These are phyloP conservation scores for Citrus australasica DNA, from an alignment of 345 rosid species.

Conservation along the genomic window DNA sequence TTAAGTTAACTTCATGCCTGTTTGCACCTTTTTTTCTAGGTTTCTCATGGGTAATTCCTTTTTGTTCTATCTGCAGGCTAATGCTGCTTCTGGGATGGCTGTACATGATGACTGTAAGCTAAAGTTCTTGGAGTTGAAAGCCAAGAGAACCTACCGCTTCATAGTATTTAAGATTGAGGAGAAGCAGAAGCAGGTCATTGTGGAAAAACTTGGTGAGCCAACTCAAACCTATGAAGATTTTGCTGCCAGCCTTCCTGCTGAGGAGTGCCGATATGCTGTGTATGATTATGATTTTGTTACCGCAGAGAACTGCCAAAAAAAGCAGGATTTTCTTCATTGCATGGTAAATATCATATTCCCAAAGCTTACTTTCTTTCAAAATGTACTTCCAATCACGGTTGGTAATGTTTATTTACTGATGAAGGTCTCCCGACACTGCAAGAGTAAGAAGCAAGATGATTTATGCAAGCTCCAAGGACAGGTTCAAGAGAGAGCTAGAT, in stretches of 20 bases:
- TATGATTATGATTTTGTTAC: conserved; percentile 57
- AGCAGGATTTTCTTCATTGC: conserved; percentile 61
- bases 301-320: conserved; percentile 51
- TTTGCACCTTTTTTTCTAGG: too few species aligned
- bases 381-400: not conserved
- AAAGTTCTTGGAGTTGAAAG: conserved; percentile 52
- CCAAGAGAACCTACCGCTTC: conserved; percentile 50
- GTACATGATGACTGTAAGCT: conserved; percentile 64
- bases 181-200: conserved; percentile 51
- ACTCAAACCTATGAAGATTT: conserved; percentile 44
- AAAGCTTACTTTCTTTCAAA: not conserved
- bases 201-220: conserved; percentile 54
- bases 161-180: conserved; percentile 58
- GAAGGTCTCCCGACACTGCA: conserved; percentile 57
- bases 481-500: conserved; percentile 46
- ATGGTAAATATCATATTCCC: conserved; percentile 27
- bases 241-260: conserved; percentile 47
- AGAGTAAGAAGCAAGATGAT: conserved; percentile 65
- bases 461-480: conserved; percentile 36
- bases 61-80: conserved; percentile 30
- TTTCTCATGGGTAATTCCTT: not conserved
- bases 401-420: not conserved
- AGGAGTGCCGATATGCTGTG: conserved; percentile 39
- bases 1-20: not conserved
- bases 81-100: conserved; percentile 58